Conservation (phyloP, 352 stramenopile species). For the Phytophthora sp. region DNA sequence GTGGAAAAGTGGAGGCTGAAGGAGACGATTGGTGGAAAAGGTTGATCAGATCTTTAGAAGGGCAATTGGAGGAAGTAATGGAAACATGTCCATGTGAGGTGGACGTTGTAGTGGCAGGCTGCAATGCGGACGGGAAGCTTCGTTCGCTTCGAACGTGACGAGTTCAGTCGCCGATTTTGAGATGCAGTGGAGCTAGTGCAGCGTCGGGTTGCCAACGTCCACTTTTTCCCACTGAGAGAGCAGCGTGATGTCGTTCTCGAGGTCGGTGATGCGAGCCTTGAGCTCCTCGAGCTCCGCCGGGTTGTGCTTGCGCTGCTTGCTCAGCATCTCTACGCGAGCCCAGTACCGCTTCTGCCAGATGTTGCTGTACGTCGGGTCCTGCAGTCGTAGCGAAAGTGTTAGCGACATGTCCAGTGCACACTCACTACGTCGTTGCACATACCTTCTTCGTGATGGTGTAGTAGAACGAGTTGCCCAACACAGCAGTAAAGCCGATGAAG, state of each 20-base stretch:
- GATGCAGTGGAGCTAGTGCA: constrained; percentile 8
- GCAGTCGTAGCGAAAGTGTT: no score
- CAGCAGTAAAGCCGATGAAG: constrained; percentile 89
- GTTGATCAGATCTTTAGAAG: constrained; percentile 1
- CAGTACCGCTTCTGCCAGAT: constrained; percentile 82
- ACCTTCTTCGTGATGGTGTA: constrained; percentile 79
- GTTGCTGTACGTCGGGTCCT: constrained; percentile 84
- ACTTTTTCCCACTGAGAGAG: constrained; percentile 59
- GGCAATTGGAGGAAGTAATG: constrained; percentile 8
- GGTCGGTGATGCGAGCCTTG: constrained; percentile 47
- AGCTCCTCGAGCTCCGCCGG: constrained; percentile 50
- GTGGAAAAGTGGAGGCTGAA: background rate
- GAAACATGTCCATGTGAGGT: constrained; percentile 24
- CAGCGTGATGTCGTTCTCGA: constrained; percentile 69
- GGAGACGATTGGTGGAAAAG: constrained; percentile 22
- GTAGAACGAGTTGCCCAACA: constrained; percentile 85
- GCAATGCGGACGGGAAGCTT: constrained; percentile 17
- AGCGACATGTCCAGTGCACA: no score
- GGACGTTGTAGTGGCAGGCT: constrained; percentile 2
- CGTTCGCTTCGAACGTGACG: constrained; percentile 17
- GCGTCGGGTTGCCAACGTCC: constrained; percentile 17
- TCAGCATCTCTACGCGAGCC: constrained; percentile 45
- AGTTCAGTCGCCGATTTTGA: constrained; percentile 2
- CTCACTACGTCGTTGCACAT: background rate
- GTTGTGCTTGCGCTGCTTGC: constrained; percentile 63